Percentiles rank a stretch among this genome's conserved stretches.
These are phyloP conservation scores for Rhizoctonia solani DNA, from an alignment of 1,284 basidiomycete species.

Conservation along the genomic window DNA sequence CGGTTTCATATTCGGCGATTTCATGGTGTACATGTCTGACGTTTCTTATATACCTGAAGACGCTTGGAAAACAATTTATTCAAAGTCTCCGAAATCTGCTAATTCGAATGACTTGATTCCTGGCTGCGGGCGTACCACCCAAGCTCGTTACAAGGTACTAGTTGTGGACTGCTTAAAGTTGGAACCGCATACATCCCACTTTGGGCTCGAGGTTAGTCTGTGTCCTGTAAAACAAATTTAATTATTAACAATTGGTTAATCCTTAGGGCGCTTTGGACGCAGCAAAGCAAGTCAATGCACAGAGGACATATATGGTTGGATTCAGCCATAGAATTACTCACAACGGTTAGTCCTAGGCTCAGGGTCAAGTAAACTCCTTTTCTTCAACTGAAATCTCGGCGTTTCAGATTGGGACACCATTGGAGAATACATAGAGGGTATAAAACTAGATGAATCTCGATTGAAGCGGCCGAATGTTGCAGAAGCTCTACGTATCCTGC, in stretches of 20 bases:
- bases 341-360: constrained; percentile 44
- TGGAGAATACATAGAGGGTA: constrained; percentile 56
- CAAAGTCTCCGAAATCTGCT: not conserved
- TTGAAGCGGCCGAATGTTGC: constrained; percentile 37
- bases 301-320: constrained; percentile 69
- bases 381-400: not conserved
- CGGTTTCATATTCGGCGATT: constrained; percentile 71
- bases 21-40: constrained; percentile 73
- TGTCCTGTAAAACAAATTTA: not conserved
- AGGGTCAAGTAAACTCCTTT: too few relatives aligned
- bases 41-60: constrained; percentile 72
- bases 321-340: constrained; percentile 71
- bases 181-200: constrained; percentile 66
- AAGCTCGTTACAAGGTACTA: constrained; percentile 48
- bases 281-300: constrained; percentile 59
- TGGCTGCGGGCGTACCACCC: not conserved
- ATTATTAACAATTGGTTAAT: not conserved
- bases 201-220: constrained; percentile 55
- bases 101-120: not conserved
- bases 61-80: constrained; percentile 58
- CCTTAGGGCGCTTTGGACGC: constrained; percentile 51
- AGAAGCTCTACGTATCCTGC: constrained; percentile 31
- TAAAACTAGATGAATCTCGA: constrained; percentile 39
- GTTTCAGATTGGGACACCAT: constrained; percentile 61
- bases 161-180: constrained; percentile 74